Conservation (phyloP, 179 eudicot species). For the Vitellaria paradoxa region DNA sequence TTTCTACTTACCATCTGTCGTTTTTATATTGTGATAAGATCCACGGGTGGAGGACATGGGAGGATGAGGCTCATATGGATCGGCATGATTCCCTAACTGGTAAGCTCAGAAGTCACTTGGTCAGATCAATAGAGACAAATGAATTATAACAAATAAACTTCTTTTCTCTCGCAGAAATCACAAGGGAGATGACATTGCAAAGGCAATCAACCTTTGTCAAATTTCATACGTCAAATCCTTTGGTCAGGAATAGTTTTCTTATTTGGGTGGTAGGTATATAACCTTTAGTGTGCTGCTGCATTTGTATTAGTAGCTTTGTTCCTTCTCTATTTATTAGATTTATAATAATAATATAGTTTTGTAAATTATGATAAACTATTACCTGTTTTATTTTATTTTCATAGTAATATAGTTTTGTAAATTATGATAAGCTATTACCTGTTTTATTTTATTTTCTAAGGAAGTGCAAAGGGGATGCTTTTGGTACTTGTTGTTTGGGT, state of each 20-base stretch:
- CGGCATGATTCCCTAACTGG: constrained; percentile 68
- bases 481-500: constrained; percentile 1
- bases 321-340: background rate
- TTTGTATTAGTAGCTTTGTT: background rate
- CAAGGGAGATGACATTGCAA: constrained; percentile 68
- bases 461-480: background rate
- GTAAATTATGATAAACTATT: background rate
- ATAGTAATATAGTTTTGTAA: too few species aligned
- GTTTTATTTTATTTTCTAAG: background rate
- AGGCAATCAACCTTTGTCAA: constrained; percentile 86
- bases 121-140: background rate
- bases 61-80: constrained; percentile 89
- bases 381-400: background rate
- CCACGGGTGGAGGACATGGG: constrained; percentile 93
- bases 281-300: constrained; percentile 1
- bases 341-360: background rate
- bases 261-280: constrained; percentile 77
- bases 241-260: constrained; percentile 51
- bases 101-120: constrained; percentile 25
- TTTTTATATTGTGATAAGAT: constrained; percentile 40
- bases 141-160: background rate
- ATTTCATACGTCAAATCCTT: constrained; percentile 62
- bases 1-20: constrained; percentile 15
- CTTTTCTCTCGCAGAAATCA: constrained; percentile 53
- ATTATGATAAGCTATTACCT: background rate